Evolutionary conservation across 176 grass and related monocot species (phyloP), one percentile per base, ranked within the genome.

Genomic region (Triticum urartu): DNA sequence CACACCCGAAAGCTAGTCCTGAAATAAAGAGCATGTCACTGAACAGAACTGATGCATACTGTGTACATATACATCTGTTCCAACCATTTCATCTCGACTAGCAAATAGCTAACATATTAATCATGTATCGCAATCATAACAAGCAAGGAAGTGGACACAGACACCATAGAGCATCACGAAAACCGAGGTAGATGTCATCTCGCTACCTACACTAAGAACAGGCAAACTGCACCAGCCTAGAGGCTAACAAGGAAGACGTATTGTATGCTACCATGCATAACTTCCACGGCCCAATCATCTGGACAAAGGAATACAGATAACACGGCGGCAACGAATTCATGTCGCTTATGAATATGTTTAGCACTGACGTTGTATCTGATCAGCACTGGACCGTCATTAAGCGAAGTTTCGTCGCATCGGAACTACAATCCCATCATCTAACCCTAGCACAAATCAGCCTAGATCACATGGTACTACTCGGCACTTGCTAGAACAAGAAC

Each of bases 381-480:
- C 90, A 91, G 86, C 82, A 72, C 78, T 82, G 86, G 86, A 91
- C 84, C 90, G 80, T 92, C 87, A 71, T 62, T 83, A 88, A 91
- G 82, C 90, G 71, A 58, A 21, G 30, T 17, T 48, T 65, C 45
- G 8, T 18, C 17, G 18, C 5, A 20, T 18, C 40, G 38, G 68
- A 38, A 9, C 8, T 9, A 35, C 39, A 48, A 72, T 3, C 69
- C 7, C 30, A 43, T 21, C 14, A 42, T 34, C 39, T 82, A 77
- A 63, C 36, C 21, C 10, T 33, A 39, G 5, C 2, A 77, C 0
- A 38, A 62, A 86, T 12, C 15, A 50, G 25, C 17, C 30, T 82
- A 70, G n/a, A 74, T 40, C 35, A 9, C 26, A 68, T 11, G 25
- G 7, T 43, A 63, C 78, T 73, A 73, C 5, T 22, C 5, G 6